Conservation (phyloP, 2,329 filamentous ascomycete species). For the Cladosporium cucumerinum region DNA sequence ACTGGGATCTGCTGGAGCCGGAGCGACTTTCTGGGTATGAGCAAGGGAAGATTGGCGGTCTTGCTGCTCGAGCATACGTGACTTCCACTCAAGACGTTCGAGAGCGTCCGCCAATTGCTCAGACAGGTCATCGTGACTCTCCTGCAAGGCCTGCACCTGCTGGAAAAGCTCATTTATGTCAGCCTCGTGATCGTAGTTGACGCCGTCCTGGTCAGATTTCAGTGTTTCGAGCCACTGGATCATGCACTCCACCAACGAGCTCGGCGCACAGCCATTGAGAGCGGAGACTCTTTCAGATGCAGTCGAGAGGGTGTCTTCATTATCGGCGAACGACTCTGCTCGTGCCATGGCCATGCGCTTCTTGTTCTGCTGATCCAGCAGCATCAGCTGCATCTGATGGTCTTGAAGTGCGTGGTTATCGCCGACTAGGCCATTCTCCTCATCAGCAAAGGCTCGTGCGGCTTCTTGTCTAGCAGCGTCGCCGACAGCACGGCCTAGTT, state of each 20-base stretch:
- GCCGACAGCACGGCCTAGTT: not conserved
- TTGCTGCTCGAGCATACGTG: conserved; percentile 24
- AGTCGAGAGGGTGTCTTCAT: no score
- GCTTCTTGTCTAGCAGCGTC: conserved; percentile 2
- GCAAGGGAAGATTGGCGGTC: not conserved
- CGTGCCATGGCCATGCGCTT: conserved; percentile 50
- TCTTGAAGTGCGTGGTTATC: conserved; percentile 78
- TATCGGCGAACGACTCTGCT: no score
- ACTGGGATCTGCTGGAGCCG: not conserved
- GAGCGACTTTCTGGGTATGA: not conserved
- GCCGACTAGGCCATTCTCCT: not conserved
- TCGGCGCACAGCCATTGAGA: no score
- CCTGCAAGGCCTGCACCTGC: conserved; percentile 71
- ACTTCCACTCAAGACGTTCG: conserved; percentile 48
- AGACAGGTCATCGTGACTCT: conserved; percentile 72
- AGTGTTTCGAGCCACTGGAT: not conserved
- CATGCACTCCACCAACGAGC: not conserved
- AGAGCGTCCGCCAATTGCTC: conserved; percentile 78
- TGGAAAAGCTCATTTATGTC: not conserved
- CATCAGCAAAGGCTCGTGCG: not conserved
- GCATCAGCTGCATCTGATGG: conserved; percentile 86
- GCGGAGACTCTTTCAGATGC: not conserved
- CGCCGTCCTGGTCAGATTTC: not conserved
- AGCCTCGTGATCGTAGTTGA: not conserved
- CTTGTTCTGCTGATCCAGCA: conserved; percentile 83